Evolutionary conservation across 352 stramenopile species (phyloP).

Genomic region (Pythium aristosporum): DNA sequence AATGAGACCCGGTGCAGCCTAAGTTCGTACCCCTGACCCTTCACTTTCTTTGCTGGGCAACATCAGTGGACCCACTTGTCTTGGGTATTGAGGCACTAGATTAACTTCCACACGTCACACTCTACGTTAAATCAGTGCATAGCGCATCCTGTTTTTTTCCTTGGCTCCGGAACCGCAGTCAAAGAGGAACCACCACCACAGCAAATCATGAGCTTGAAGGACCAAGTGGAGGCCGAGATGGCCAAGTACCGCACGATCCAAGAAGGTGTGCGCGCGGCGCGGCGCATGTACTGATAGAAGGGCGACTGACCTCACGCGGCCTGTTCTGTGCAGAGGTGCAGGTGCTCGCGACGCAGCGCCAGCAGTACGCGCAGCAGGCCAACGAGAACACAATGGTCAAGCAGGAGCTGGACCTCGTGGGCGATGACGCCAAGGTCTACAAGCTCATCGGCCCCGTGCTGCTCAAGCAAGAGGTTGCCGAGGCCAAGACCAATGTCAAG

Average conservation of each 20-base stretch:
- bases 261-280: slow-evolving; percentile 57
- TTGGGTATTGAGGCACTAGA: neutral
- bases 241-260: slow-evolving; percentile 90
- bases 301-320: neutral
- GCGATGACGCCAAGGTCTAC: slow-evolving; percentile 90
- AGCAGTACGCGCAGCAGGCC: slow-evolving; percentile 90
- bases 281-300: neutral
- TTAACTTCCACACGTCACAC: neutral
- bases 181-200: neutral
- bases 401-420: slow-evolving; percentile 88
- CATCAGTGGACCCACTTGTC: neutral
- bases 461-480: slow-evolving; percentile 93
- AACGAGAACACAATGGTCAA: slow-evolving; percentile 98
- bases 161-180: neutral
- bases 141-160: neutral
- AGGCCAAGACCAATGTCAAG: slow-evolving; percentile 93
- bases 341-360: slow-evolving; percentile 81
- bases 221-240: slow-evolving; percentile 88
- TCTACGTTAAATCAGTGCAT: neutral
- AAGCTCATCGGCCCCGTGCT: slow-evolving; percentile 95
- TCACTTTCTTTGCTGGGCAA: no score
- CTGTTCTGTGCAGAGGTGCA: slow-evolving; percentile 53
- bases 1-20: no score
- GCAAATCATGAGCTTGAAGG: slow-evolving; percentile 43
- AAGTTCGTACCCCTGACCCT: no score